Evolutionary conservation across 805 yeast genomes (phyloP).

Genomic region (Candida ovalis): DNA sequence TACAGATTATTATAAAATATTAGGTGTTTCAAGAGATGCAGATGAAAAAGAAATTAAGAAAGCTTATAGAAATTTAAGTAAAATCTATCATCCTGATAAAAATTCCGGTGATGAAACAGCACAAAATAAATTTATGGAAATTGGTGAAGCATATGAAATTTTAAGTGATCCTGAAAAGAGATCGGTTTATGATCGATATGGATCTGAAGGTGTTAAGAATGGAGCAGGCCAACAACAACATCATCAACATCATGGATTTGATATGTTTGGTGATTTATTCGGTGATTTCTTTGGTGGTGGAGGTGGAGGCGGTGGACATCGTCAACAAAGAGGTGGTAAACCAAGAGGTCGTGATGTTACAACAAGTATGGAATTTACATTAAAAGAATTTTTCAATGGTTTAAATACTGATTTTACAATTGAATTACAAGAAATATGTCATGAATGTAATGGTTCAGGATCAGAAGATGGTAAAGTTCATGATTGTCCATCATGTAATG

Average conservation of each 20-base stretch:
- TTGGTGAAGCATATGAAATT: conserved; percentile 92
- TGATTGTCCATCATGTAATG: conserved; percentile 66
- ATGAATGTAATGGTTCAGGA: conserved; percentile 79
- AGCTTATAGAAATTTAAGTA: conserved; percentile 77
- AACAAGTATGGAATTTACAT: conserved; percentile 50
- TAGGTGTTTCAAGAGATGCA: conserved; percentile 69
- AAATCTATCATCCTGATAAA: conserved; percentile 93
- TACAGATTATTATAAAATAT: conserved; percentile 45
- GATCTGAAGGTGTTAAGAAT: conserved; percentile 67
- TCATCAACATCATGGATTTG: conserved; percentile 24
- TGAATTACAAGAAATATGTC: conserved; percentile 72
- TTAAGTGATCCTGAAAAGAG: conserved; percentile 69
- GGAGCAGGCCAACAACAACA: conserved; percentile 40
- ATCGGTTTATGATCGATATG: conserved; percentile 66
- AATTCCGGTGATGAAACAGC: conserved; percentile 81
- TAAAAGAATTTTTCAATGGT: conserved; percentile 74
- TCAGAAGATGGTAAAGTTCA: conserved; percentile 72
- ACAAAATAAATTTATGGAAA: conserved; percentile 79
- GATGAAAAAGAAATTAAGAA: conserved; percentile 77
- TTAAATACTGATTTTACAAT: conserved; percentile 53
- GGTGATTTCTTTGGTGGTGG: conserved; percentile 56
- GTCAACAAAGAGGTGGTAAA: conserved; percentile 31
- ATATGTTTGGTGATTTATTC: conserved; percentile 59
- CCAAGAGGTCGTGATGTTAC: conserved; percentile 53
- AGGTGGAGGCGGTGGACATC: conserved; percentile 30